Base-by-base conservation (phyloP, 176 grass and related monocot genomes). In the Triticum urartu region DNA sequence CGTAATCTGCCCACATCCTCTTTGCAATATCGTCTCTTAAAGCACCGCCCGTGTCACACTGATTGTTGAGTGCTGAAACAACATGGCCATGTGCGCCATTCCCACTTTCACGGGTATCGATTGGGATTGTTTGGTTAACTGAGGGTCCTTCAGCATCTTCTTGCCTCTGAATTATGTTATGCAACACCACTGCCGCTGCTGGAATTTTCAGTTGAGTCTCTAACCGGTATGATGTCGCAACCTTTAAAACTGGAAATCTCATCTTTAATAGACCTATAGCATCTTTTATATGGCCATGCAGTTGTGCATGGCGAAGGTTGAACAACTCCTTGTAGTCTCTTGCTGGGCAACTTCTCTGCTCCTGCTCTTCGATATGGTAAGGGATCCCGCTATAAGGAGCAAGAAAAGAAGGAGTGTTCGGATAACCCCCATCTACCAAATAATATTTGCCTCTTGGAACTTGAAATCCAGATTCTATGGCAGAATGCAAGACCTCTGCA, bases 151-250 rank as follows among this genome's bases (percentile, higher is more conserved):
- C 67, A 18, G 56, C 50, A 5, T 71, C 69, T 56, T 28, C 84
- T 45, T 92, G 84, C 24, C 47, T 75, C 62, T 86, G 83, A 72
- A 90, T 87, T 40, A 94, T 62, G 42, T 92, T 94, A 60, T 94
- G 92, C 66, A 92, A 21, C 63, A 82, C 79, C 66, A 42, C 81
- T 28, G 89, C 34, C 0, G 80, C 86, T 33, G 72, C 48, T 42
- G 77, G 86, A 78, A 94, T 91, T 39, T 94, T 84, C 78, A 75
- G 68, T 38, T 94, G 86, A 64, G 86, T 86, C 11, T 89, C 92
- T 48, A 87, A 72, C 1, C 75, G 84, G 72, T 91, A 85, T 6
- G 76, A 89, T 61, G 92, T 87, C 26, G 80, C 80, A 4, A 73
- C 84, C 68, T 89, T 89, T 28, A 92, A 59, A 75, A 92, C 91